Evolutionary conservation across 2,329 filamentous ascomycete genomes (phyloP), one percentile per base, ranked within the genome.

Genomic region (Leptographium flavum): DNA sequence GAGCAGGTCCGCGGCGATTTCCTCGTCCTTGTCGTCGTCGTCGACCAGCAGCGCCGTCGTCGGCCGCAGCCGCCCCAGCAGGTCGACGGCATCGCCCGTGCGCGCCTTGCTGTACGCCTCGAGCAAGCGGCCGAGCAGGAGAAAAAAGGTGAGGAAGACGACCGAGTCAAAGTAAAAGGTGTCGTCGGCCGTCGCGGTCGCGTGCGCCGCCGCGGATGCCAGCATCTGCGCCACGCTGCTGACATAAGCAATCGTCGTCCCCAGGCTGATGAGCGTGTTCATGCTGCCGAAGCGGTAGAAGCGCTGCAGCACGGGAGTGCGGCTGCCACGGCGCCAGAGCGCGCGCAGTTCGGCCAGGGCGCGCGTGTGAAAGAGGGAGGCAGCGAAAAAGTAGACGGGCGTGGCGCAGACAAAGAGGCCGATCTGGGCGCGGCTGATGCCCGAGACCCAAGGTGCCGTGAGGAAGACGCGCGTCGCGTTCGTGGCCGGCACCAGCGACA

Each of bases 281-380:
- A 95, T 95, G 65, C 87, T 94, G 9, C 88, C 88, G 56, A 95
- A 95, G n/a, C 83, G 79, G 60, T 87, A 87, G 56, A 95, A 88
- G 14, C 88, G 72, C 53, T 81, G 74, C 15, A 84, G 54, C 4
- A 93, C 59, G 0, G 86, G 83, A 1, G 81, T 81, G 32, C 73
- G 76, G 57, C 86, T 94, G 25, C 78, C 75, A 3, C 67, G 77
- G 21, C 82, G 73, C 88, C 88, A 95, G 50, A 94, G 68, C 0
- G 79, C 71, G 49, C 70, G 70, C 13, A 95, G 65, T 55, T 94
- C 88, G 58, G 87, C 92, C 52, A 87, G 58, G 0, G 86, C 83
- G 35, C 84, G 74, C 13, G 71, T 62, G 57, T 95, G 90, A 60
- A 95, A 95, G 2, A 87, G 70, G 58, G 94, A 85, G 0, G 88